phyloP scores from a whole-genome alignment of 106 monocot genomes.

The Phalaenopsis equestris region DNA sequence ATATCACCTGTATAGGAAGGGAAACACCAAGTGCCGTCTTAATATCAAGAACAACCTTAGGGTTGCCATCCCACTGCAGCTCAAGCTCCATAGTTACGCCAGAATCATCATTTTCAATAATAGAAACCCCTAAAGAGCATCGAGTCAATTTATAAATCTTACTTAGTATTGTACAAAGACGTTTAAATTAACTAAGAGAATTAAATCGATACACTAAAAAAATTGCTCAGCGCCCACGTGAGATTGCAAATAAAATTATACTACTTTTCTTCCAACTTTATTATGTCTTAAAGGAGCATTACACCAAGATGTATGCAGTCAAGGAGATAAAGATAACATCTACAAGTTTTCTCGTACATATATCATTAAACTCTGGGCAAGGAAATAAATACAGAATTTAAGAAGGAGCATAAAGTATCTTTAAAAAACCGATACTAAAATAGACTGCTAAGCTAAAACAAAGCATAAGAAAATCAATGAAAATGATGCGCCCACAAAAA shows the following conservation, averaged over 20 bases:
- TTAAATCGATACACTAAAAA: neutral
- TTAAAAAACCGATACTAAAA: neutral
- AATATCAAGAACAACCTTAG: constrained; percentile 88
- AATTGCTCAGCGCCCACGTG: neutral
- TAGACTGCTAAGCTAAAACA: neutral
- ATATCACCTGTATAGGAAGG: constrained; percentile 82
- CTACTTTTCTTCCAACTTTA: neutral
- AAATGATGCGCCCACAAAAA: neutral
- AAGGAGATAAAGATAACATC: neutral
- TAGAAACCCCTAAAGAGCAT: constrained; percentile 52
- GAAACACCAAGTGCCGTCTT: constrained; percentile 63
- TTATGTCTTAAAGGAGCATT: neutral
- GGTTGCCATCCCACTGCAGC: constrained; percentile 98
- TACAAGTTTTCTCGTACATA: neutral
- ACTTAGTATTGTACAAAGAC: neutral
- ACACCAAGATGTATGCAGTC: neutral
- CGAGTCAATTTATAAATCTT: neutral
- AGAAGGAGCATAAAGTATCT: neutral
- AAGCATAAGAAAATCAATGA: neutral
- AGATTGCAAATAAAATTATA: neutral
- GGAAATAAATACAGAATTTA: neutral
- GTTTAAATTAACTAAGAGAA: neutral
- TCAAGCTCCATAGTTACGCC: constrained; percentile 93
- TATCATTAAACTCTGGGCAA: neutral
- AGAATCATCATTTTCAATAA: constrained; percentile 57